These are phyloP conservation scores for Ceratocystis colombiana DNA, from an alignment of 2,329 filamentous ascomycete species.

Conservation along the genomic window DNA sequence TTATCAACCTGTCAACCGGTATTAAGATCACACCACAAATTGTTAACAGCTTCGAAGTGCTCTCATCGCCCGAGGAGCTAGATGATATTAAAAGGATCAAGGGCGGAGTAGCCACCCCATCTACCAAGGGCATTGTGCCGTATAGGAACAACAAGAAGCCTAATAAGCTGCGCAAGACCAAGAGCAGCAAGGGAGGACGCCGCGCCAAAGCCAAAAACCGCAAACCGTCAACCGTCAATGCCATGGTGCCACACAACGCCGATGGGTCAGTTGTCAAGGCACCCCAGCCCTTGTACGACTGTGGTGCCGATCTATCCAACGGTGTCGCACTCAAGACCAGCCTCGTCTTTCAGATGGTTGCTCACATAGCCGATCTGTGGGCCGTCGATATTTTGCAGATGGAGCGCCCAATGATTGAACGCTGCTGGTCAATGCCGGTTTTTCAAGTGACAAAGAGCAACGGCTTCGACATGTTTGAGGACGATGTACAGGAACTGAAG, in stretches of 20 bases:
- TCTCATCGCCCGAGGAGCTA: not conserved
- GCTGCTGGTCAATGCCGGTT: slow-evolving; percentile 16
- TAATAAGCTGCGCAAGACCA: not conserved
- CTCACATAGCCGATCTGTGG: slow-evolving; percentile 30
- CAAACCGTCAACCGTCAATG: not conserved
- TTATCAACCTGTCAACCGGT: slow-evolving; percentile 35
- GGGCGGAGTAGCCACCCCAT: slow-evolving; percentile 25
- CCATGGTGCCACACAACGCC: not conserved
- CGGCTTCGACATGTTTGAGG: not conserved
- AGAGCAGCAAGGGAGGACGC: not conserved
- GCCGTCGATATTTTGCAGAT: slow-evolving; percentile 27
- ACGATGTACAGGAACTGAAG: no score
- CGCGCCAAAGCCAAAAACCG: not conserved
- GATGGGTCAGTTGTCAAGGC: not conserved
- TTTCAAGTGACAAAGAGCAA: not conserved
- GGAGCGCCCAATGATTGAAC: slow-evolving; percentile 24
- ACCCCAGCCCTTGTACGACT: not conserved
- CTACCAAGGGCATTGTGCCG: not conserved
- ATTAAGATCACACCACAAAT: slow-evolving; percentile 34
- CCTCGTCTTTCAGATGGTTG: slow-evolving; percentile 30
- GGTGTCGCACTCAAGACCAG: slow-evolving; percentile 29
- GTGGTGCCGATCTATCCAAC: slow-evolving; percentile 26
- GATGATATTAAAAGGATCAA: slow-evolving; percentile 28
- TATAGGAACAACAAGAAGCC: not conserved
- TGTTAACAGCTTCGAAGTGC: slow-evolving; percentile 32